phyloP scores from a whole-genome alignment of 2,329 filamentous ascomycete species.

The Pseudocercospora fuligena region DNA sequence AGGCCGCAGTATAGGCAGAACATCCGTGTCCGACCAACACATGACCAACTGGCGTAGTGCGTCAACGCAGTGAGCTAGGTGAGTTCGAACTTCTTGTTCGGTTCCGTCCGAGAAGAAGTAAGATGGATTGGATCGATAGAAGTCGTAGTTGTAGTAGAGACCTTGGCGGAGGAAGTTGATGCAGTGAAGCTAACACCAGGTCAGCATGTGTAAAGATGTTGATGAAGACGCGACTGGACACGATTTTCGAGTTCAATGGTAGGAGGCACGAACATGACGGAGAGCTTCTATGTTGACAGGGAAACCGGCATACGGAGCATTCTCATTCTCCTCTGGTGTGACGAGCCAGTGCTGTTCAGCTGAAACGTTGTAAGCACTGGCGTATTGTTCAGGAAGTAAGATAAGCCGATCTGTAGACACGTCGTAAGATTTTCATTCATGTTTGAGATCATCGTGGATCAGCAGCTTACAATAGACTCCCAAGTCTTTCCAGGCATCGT shows the following conservation, averaged over 20 bases:
- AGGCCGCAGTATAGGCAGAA: not conserved
- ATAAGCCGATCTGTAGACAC: not conserved
- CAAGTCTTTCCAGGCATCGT: not conserved
- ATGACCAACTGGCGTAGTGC: not conserved
- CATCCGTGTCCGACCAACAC: not conserved
- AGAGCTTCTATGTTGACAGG: not conserved
- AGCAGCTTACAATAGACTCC: not conserved
- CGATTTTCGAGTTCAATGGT: not conserved
- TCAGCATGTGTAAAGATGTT: not conserved
- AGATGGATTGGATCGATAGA: not conserved
- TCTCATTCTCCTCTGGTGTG: not conserved
- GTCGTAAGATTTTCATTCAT: not conserved
- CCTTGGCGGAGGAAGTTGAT: constrained; percentile 12
- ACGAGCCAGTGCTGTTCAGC: not conserved
- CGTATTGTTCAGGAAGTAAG: not conserved
- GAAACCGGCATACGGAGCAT: not conserved
- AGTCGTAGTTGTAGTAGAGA: not conserved
- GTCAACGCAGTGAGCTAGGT: not conserved
- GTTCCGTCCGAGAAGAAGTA: not conserved
- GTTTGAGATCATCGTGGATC: not conserved
- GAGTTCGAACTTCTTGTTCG: not conserved
- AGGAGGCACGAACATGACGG: not conserved
- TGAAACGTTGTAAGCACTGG: not conserved
- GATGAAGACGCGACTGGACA: not conserved
- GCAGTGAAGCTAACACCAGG: not conserved